Conservation (phyloP, 2,329 filamentous ascomycete genomes). For the Fusarium keratoplasticum region DNA sequence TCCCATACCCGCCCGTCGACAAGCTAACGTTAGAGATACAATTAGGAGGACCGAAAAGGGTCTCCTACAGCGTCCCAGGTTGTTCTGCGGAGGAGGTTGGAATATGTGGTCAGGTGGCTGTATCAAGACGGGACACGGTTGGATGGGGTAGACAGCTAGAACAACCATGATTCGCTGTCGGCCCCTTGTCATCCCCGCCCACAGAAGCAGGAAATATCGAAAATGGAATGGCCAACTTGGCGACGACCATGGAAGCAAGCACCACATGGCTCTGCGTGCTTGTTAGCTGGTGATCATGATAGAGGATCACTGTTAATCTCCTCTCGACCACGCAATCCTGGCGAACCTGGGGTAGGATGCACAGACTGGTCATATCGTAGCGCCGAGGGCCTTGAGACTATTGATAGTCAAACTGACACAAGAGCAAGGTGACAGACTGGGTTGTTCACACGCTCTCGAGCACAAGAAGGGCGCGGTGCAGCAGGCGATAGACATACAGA, state of each 20-base stretch:
- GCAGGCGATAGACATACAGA: slow-evolving; percentile 5
- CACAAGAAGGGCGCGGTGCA: slow-evolving; percentile 17
- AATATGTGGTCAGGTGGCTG: slow-evolving; percentile 44
- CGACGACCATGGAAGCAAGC: slow-evolving; percentile 22
- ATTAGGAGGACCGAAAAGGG: slow-evolving; percentile 20
- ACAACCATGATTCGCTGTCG: slow-evolving; percentile 35
- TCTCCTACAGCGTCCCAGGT: slow-evolving; percentile 29
- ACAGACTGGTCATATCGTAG: slow-evolving; percentile 25
- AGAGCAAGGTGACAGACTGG: slow-evolving; percentile 16
- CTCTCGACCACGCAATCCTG: slow-evolving; percentile 19
- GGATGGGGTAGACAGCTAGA: slow-evolving; percentile 36
- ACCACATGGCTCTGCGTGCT: slow-evolving; percentile 32
- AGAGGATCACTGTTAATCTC: slow-evolving; percentile 27
- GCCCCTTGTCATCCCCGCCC: slow-evolving; percentile 27
- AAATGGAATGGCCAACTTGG: slow-evolving; percentile 36
- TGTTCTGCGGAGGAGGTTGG: slow-evolving; percentile 37
- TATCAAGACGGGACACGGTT: slow-evolving; percentile 31
- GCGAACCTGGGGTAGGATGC: slow-evolving; percentile 33
- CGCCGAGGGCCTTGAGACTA: slow-evolving; percentile 20
- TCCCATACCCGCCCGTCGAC: background rate
- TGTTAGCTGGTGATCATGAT: slow-evolving; percentile 32
- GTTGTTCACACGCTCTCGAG: slow-evolving; percentile 7
- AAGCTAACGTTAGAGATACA: slow-evolving; percentile 19
- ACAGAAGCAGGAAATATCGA: slow-evolving; percentile 33
- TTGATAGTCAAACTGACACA: slow-evolving; percentile 34